A percentile compares a stretch with the other conserved stretches of the same genome.
Evolutionary conservation across 805 yeast species (phyloP).

Genomic region (Lipomyces japonicus): DNA sequence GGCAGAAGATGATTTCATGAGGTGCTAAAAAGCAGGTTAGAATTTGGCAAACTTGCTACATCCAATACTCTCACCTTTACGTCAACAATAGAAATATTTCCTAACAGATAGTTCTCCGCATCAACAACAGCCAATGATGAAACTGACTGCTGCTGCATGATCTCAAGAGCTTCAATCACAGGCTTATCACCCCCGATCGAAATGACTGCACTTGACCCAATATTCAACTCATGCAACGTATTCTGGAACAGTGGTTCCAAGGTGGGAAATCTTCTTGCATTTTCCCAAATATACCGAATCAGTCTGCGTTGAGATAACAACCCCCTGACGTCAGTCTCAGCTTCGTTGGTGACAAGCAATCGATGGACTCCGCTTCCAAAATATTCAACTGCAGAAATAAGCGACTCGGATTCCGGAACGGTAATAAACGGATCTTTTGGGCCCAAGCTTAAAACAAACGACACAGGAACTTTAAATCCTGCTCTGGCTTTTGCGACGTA

Average conservation of each 20-base stretch:
- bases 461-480: conserved; percentile 89
- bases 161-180: conserved; percentile 77
- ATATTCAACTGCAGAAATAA: conserved; percentile 74
- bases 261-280: conserved; percentile 78
- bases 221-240: conserved; percentile 61
- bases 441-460: conserved; percentile 76
- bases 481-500: conserved; percentile 62
- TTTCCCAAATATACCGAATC: conserved; percentile 83
- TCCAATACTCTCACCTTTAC: conserved; percentile 61
- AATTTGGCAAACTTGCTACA: background rate
- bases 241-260: conserved; percentile 71
- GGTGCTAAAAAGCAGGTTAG: background rate
- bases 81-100: conserved; percentile 92
- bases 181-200: conserved; percentile 83
- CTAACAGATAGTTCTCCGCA: conserved; percentile 66
- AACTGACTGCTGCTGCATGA: conserved; percentile 76
- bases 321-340: conserved; percentile 58
- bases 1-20: conserved; percentile 77
- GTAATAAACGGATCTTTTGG: conserved; percentile 86
- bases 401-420: conserved; percentile 56
- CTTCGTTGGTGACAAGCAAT: conserved; percentile 65
- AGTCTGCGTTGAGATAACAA: conserved; percentile 87
- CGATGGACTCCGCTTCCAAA: conserved; percentile 96
- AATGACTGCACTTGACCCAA: conserved; percentile 70
- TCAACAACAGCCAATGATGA: conserved; percentile 93